These are phyloP conservation scores for Brettanomyces nanus DNA, from an alignment of 805 yeast genomes.

Conservation along the genomic window DNA sequence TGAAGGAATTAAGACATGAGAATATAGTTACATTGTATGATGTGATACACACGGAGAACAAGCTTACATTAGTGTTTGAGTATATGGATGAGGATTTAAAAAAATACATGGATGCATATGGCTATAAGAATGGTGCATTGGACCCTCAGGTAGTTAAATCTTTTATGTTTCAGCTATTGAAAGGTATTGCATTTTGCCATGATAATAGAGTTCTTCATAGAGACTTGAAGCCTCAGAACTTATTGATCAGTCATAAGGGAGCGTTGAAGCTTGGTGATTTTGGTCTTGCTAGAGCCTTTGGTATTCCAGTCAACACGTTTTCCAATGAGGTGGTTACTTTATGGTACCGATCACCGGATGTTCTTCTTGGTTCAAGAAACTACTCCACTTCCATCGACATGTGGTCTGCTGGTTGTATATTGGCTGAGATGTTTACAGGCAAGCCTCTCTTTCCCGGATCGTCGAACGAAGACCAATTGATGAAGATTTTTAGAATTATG, in stretches of 20 bases:
- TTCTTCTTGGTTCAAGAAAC: slow-evolving; percentile 86
- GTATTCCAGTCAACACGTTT: slow-evolving; percentile 95
- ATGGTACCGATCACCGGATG: slow-evolving; percentile 99
- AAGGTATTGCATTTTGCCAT: slow-evolving; percentile 84
- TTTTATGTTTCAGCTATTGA: slow-evolving; percentile 88
- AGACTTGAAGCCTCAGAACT: slow-evolving; percentile 90
- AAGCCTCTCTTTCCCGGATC: slow-evolving; percentile 95
- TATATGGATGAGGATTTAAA: slow-evolving; percentile 89
- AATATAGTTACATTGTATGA: slow-evolving; percentile 90
- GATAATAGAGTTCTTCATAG: slow-evolving; percentile 79
- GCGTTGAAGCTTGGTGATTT: slow-evolving; percentile 92
- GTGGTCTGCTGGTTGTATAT: slow-evolving; percentile 98
- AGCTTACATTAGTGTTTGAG: slow-evolving; percentile 88
- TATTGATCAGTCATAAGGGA: slow-evolving; percentile 82
- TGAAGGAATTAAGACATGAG: slow-evolving; percentile 91
- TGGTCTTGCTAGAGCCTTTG: slow-evolving; percentile 95
- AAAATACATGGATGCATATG: slow-evolving; percentile 87
- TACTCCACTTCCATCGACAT: slow-evolving; percentile 96
- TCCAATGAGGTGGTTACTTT: slow-evolving; percentile 96
- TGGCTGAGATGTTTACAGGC: slow-evolving; percentile 98
- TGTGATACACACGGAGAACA: slow-evolving; percentile 94
- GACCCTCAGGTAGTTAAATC: slow-evolving; percentile 71
- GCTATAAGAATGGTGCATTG: slow-evolving; percentile 55
- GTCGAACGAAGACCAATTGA: slow-evolving; percentile 90
- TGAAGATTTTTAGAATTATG: slow-evolving; percentile 84